Evolutionary conservation across 257 asterid species (phyloP).

Genomic region (Nicotiana undulata): DNA sequence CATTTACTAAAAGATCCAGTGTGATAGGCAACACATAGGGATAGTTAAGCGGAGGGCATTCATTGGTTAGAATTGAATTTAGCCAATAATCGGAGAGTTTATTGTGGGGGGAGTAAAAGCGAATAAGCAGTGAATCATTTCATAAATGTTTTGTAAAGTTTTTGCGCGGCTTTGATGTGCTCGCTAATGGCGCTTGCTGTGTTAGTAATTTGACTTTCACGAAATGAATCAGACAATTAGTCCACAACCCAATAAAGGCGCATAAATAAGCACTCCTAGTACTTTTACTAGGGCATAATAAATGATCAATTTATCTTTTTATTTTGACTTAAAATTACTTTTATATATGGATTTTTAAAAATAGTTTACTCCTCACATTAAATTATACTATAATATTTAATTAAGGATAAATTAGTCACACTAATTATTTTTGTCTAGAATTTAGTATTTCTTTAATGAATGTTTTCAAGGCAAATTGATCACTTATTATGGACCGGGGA

Average conservation of each 20-base stretch:
- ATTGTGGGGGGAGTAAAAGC: neutral
- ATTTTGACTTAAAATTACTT: too few species aligned
- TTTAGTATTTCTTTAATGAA: too few species aligned
- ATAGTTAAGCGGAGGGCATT: slow-evolving; percentile 1
- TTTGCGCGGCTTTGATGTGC: slow-evolving; percentile 16
- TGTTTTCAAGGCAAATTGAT: too few species aligned
- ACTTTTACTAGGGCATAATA: too few species aligned
- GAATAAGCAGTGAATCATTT: neutral
- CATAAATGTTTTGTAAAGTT: neutral
- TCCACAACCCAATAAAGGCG: neutral
- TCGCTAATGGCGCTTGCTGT: neutral
- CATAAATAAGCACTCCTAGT: neutral
- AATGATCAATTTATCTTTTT: too few species aligned
- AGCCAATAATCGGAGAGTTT: neutral
- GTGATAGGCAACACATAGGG: slow-evolving; percentile 19
- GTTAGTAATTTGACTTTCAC: neutral
- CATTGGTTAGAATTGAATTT: neutral
- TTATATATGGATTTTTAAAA: too few species aligned
- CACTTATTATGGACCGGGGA: too few species aligned
- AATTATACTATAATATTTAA: too few species aligned
- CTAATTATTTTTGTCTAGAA: too few species aligned
- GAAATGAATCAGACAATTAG: neutral
- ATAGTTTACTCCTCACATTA: too few species aligned
- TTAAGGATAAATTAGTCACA: too few species aligned
- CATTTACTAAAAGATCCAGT: slow-evolving; percentile 17